These are phyloP conservation scores for Adansonia digitata DNA, from an alignment of 345 rosid genomes.

Conservation along the genomic window DNA sequence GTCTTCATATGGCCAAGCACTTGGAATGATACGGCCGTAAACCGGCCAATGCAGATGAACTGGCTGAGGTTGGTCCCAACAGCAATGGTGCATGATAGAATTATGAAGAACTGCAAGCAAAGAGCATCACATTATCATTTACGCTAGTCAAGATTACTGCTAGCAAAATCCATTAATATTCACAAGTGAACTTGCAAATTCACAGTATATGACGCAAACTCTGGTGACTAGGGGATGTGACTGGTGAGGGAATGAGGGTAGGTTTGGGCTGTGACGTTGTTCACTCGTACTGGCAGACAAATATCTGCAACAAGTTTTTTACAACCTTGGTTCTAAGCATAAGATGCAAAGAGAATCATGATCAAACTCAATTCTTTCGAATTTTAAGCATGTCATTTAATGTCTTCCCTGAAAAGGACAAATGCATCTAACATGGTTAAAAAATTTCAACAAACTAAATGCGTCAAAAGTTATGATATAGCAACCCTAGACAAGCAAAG, in stretches of 20 bases:
- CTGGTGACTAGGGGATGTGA: not conserved
- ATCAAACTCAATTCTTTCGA: not conserved
- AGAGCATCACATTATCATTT: not conserved
- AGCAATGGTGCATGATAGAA: slow-evolving; percentile 82
- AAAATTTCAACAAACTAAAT: not conserved
- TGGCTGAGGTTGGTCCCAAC: slow-evolving; percentile 99
- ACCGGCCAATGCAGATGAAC: slow-evolving; percentile 95
- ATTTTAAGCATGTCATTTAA: not conserved
- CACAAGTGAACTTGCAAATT: not conserved
- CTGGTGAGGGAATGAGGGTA: not conserved
- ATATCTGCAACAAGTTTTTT: not conserved
- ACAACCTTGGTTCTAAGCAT: not conserved
- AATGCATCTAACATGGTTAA: not conserved
- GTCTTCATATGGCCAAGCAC: slow-evolving; percentile 99
- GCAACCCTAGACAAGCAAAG: not conserved
- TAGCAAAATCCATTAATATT: not conserved
- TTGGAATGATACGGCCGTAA: slow-evolving; percentile 95
- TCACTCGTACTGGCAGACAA: not conserved
- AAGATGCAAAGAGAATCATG: not conserved
- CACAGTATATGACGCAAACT: not conserved
- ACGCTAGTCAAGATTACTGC: not conserved
- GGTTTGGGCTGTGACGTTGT: not conserved
- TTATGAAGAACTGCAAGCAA: slow-evolving; percentile 62
- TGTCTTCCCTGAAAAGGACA: not conserved
- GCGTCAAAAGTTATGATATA: not conserved